Conservation (phyloP, 2,329 filamentous ascomycete genomes). For the Domatiomyces catenatus region DNA sequence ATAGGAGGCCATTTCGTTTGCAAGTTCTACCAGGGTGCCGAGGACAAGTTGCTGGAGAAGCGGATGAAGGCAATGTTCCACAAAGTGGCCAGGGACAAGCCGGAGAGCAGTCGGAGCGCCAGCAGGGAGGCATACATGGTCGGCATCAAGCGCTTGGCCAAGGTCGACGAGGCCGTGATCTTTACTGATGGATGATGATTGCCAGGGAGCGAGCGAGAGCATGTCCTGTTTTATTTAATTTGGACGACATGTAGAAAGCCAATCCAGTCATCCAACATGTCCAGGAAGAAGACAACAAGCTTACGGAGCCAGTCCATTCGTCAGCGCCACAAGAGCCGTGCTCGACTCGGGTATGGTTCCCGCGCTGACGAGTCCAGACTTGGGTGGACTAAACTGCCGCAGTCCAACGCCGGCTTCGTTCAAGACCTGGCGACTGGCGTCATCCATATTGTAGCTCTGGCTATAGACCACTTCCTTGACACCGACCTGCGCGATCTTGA, state of each 20-base stretch:
- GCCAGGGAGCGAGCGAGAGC: not conserved
- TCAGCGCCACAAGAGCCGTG: not conserved
- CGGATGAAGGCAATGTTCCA: constrained; percentile 61
- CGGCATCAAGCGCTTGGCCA: constrained; percentile 52
- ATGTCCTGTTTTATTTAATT: not conserved
- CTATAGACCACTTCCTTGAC: constrained; percentile 92
- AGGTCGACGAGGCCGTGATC: constrained; percentile 31
- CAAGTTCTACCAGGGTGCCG: constrained; percentile 88
- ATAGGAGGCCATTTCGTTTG: constrained; percentile 81
- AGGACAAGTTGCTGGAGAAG: constrained; percentile 66
- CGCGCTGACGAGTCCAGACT: constrained; percentile 9
- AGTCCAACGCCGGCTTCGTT: constrained; percentile 67
- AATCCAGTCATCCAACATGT: no score
- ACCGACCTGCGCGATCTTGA: constrained; percentile 95
- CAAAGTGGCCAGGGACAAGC: constrained; percentile 75
- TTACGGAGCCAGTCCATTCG: not conserved
- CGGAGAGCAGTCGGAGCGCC: constrained; percentile 72
- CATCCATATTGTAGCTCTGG: constrained; percentile 89
- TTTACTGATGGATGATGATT: constrained; percentile 19
- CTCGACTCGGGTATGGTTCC: not conserved
- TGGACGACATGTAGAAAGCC: not conserved
- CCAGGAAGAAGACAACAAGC: no score
- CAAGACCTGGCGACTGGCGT: constrained; percentile 66
- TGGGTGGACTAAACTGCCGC: constrained; percentile 50
- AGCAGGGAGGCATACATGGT: constrained; percentile 81